Conservation (phyloP, 2,329 filamentous ascomycete species). For the Arthrobotrys iridis region DNA sequence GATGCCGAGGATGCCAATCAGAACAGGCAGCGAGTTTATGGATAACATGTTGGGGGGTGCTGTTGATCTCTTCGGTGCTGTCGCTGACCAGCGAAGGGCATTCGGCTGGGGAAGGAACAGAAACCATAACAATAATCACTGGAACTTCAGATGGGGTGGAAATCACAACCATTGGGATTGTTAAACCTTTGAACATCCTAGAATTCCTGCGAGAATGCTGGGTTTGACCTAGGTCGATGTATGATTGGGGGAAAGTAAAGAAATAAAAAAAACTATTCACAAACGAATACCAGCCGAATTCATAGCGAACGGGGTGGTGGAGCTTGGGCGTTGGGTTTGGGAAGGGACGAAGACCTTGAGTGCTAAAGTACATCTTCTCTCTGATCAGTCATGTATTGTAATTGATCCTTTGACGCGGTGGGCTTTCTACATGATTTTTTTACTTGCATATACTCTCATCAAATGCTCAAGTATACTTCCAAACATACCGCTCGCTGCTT, state of each 20-base stretch:
- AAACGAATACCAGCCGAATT: neutral
- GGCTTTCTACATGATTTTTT: neutral
- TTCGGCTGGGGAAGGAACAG: constrained; percentile 37
- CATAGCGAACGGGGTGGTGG: constrained; percentile 17
- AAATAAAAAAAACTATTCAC: neutral
- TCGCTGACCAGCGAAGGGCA: constrained; percentile 43
- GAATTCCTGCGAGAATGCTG: neutral
- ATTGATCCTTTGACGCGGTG: neutral
- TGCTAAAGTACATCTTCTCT: neutral
- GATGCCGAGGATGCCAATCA: constrained; percentile 59
- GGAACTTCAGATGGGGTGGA: constrained; percentile 44
- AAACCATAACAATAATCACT: constrained; percentile 10
- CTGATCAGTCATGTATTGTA: neutral
- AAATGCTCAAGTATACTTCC: neutral
- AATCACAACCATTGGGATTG: constrained; percentile 36
- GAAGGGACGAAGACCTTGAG: constrained; percentile 12
- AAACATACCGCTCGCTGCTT: neutral
- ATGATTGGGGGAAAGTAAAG: neutral
- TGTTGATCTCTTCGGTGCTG: constrained; percentile 18
- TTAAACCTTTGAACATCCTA: neutral
- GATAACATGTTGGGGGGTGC: constrained; percentile 33
- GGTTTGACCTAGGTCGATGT: no score
- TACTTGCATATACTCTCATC: neutral
- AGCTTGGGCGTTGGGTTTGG: constrained; percentile 37
- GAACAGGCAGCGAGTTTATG: constrained; percentile 30